phyloP scores from a whole-genome alignment of 148 eudicot genomes.

The Diospyros lotus region DNA sequence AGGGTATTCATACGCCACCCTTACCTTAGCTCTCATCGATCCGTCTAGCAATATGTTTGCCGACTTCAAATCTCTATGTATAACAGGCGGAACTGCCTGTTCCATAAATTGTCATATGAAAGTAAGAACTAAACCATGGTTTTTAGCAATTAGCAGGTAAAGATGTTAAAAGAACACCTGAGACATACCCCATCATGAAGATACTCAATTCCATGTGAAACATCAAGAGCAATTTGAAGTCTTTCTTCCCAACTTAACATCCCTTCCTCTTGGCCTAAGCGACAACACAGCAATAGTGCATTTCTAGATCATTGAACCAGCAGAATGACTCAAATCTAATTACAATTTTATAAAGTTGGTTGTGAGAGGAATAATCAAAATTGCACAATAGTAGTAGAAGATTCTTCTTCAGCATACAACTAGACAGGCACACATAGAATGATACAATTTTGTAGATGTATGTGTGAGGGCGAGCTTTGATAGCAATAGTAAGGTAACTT shows the following conservation, averaged over 20 bases:
- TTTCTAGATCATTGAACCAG: not conserved
- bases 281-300: not conserved
- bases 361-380: not conserved
- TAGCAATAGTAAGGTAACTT: too few species aligned
- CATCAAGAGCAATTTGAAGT: slow-evolving; percentile 85
- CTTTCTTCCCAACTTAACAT: slow-evolving; percentile 84
- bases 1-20: not conserved
- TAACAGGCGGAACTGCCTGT: slow-evolving; percentile 98
- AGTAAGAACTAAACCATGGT: not conserved
- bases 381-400: not conserved
- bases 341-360: not conserved
- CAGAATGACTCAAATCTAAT: not conserved
- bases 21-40: slow-evolving; percentile 92
- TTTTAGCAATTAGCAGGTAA: not conserved
- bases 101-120: slow-evolving; percentile 20
- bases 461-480: too few species aligned
- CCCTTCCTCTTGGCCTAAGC: slow-evolving; percentile 49
- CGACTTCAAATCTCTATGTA: slow-evolving; percentile 93
- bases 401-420: not conserved
- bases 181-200: slow-evolving; percentile 96
- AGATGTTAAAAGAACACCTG: not conserved
- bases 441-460: not conserved
- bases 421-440: not conserved
- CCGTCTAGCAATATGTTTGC: slow-evolving; percentile 89
- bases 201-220: slow-evolving; percentile 96